phyloP scores from a whole-genome alignment of 2,329 filamentous ascomycete genomes.

The Colletotrichum tropicicola region DNA sequence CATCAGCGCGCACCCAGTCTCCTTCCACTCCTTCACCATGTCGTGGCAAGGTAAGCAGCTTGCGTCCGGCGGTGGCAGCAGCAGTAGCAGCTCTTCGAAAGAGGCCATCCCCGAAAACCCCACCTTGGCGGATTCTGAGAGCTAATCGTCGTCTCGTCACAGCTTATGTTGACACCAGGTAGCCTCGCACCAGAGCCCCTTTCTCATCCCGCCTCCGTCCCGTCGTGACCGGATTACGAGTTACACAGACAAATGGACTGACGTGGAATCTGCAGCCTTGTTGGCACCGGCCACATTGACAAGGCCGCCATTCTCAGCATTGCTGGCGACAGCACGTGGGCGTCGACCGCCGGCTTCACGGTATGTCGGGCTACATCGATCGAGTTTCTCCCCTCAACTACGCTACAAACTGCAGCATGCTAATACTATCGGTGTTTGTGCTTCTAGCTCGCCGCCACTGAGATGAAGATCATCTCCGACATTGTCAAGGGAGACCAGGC shows the following conservation, averaged over 20 bases:
- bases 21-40: constrained; percentile 56
- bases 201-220: background rate
- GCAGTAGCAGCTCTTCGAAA: background rate
- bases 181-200: constrained; percentile 34
- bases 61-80: background rate
- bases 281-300: constrained; percentile 81
- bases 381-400: background rate
- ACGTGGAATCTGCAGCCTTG: constrained; percentile 66
- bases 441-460: constrained; percentile 62
- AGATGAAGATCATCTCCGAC: constrained; percentile 66
- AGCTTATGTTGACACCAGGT: constrained; percentile 64
- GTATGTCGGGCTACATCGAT: constrained; percentile 57
- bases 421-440: constrained; percentile 35
- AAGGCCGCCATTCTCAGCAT: constrained; percentile 85
- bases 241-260: constrained; percentile 6
- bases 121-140: constrained; percentile 26
- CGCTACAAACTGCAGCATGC: background rate
- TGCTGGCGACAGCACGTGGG: constrained; percentile 85
- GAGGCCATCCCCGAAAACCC: constrained; percentile 19
- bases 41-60: constrained; percentile 75
- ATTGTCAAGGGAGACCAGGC: constrained; percentile 56
- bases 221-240: background rate
- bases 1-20: constrained; percentile 27
- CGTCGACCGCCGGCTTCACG: constrained; percentile 73
- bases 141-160: constrained; percentile 40